Percentiles rank a stretch among this genome's conserved stretches.
Evolutionary conservation across 2,329 filamentous ascomycete species (phyloP).

Genomic region (Fusarium sp.): DNA sequence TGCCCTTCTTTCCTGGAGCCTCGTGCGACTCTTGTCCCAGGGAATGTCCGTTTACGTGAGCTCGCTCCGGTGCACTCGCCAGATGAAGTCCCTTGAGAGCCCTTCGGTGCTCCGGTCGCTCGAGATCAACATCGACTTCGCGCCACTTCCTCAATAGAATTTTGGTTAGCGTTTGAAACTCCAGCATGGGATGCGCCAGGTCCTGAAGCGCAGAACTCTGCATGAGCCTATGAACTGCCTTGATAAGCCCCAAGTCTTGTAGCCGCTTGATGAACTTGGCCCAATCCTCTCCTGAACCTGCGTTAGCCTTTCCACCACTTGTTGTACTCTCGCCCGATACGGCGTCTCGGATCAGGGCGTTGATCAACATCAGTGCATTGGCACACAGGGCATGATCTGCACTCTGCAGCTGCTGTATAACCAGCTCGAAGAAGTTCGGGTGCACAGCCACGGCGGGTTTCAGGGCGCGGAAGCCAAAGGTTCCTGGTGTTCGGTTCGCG

Average conservation of each 20-base stretch:
- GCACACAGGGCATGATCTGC: slow-evolving; percentile 96
- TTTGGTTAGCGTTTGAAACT: slow-evolving; percentile 94
- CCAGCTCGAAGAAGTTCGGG: slow-evolving; percentile 92
- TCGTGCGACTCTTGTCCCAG: slow-evolving; percentile 50
- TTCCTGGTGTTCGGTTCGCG: slow-evolving; percentile 59
- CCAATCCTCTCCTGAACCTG: slow-evolving; percentile 75
- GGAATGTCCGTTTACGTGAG: slow-evolving; percentile 50
- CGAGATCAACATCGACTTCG: slow-evolving; percentile 83
- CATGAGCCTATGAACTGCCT: slow-evolving; percentile 92
- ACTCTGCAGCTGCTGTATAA: slow-evolving; percentile 90
- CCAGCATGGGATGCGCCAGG: slow-evolving; percentile 85
- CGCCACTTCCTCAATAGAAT: slow-evolving; percentile 88
- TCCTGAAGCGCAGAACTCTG: slow-evolving; percentile 93
- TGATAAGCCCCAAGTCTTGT: slow-evolving; percentile 92
- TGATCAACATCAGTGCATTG: slow-evolving; percentile 94
- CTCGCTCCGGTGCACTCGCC: slow-evolving; percentile 76
- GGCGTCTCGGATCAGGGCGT: slow-evolving; percentile 92
- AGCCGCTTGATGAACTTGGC: slow-evolving; percentile 93
- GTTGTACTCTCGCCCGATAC: slow-evolving; percentile 76
- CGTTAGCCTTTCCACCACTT: slow-evolving; percentile 42
- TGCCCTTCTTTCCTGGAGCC: slow-evolving; percentile 64
- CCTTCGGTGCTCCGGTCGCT: slow-evolving; percentile 86
- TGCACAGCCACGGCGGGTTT: slow-evolving; percentile 92
- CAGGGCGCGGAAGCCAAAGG: slow-evolving; percentile 88
- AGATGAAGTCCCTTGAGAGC: slow-evolving; percentile 88